A percentile compares a stretch with the other conserved stretches of the same genome.
Conservation (phyloP, 352 stramenopile genomes). For the Pythium guiyangense region DNA sequence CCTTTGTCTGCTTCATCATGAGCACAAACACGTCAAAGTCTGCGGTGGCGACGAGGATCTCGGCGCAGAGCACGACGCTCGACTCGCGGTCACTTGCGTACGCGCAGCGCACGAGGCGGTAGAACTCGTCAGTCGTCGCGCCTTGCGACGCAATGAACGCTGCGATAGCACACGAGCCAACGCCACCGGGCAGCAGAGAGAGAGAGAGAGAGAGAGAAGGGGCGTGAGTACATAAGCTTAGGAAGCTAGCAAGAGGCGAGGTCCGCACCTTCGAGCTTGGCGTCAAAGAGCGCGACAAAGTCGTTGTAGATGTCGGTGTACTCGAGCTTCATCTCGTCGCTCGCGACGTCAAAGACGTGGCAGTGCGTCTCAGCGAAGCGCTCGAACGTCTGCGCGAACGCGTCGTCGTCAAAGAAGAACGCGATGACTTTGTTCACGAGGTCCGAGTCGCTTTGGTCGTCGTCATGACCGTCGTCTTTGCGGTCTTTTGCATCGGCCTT, state of each 20-base stretch:
- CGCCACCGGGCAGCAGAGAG: background rate
- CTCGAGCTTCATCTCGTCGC: slow-evolving; percentile 81
- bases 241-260: background rate
- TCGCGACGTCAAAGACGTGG: slow-evolving; percentile 56
- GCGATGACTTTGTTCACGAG: slow-evolving; percentile 63
- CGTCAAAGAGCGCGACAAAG: slow-evolving; percentile 69
- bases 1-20: slow-evolving; percentile 83
- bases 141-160: slow-evolving; percentile 58
- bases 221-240: no score
- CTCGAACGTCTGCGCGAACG: slow-evolving; percentile 69
- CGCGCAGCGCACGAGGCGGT: slow-evolving; percentile 45
- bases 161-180: slow-evolving; percentile 4
- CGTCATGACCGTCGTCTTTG: slow-evolving; percentile 4
- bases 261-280: slow-evolving; percentile 66
- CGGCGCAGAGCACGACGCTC: slow-evolving; percentile 59
- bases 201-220: no score
- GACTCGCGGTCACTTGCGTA: slow-evolving; percentile 58
- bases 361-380: slow-evolving; percentile 62
- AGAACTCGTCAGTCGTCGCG: slow-evolving; percentile 61
- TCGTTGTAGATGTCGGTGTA: slow-evolving; percentile 82
- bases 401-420: slow-evolving; percentile 81
- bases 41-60: slow-evolving; percentile 72
- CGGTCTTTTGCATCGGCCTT: slow-evolving; percentile 31
- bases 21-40: slow-evolving; percentile 81
- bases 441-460: slow-evolving; percentile 22